Evolutionary conservation across 2,329 filamentous ascomycete genomes (phyloP), one percentile per base, ranked within the genome.

Genomic region (Sporothrix sp.): DNA sequence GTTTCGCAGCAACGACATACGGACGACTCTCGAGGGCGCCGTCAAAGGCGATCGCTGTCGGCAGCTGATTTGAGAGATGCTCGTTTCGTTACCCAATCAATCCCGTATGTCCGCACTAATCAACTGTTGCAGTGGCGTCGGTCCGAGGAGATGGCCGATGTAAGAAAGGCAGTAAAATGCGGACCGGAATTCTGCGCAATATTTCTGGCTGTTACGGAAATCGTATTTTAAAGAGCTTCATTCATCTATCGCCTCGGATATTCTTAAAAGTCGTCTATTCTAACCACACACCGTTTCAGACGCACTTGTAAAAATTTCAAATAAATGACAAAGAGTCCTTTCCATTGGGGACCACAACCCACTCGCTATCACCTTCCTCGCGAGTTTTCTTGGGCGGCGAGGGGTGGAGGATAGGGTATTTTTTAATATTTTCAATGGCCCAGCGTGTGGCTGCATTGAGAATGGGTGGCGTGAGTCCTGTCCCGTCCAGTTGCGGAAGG

Each of bases 391-490:
- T 28, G 5, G 25, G 32, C 5, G 25, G 48, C 7, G 33, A 14
- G 4, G 48, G 48, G 10, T 33, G 40, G 11, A 43, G 1, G 38
- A 67, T 63, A 1, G 71, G 70, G 53, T 75, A 75, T 54, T 75
- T 76, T 32, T 59, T 66, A 3, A 75, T 51, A 53, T 75, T 62
- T 32, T 74, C 71, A 30, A 75, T 58, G 0, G 72, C 73, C 69
- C 72, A 73, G 1, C 71, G 59, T 16, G 74, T 47, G 7, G 73
- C 65, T 16, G 66, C 62, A 1, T 64, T 65, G 8, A 76, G 54
- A 0, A 67, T 63, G 0, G 73, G 73, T n/a, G 73, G 73, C 6
- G 68, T 59, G 35, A 68, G 65, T 0, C 73, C 73, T 13, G 72
- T 66, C 1, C 73, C 74, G 23, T 62, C 63, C 37, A 80, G 58